phyloP scores from a whole-genome alignment of 164 flowering plant genomes.

The Kingdonia uniflora region DNA sequence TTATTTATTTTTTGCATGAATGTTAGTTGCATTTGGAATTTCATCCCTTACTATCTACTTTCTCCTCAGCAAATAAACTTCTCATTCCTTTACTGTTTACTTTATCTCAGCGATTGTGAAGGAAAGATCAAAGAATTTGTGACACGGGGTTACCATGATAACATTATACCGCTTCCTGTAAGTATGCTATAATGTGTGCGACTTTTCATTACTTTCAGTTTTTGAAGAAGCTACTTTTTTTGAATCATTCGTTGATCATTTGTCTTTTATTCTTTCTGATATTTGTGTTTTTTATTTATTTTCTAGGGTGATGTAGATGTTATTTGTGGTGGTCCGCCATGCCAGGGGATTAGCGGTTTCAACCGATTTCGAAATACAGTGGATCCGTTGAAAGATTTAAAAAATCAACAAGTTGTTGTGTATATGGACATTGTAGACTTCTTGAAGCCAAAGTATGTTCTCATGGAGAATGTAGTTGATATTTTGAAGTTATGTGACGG shows the following conservation, averaged over 20 bases:
- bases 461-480: conserved; percentile 92
- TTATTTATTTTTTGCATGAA: neutral
- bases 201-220: neutral
- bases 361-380: conserved; percentile 57
- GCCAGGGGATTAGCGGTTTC: conserved; percentile 89
- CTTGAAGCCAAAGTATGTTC: conserved; percentile 55
- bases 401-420: conserved; percentile 59
- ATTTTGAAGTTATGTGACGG: conserved; percentile 49
- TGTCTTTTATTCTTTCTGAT: conserved; percentile 21
- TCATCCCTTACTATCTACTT: neutral
- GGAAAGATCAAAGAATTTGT: conserved; percentile 47
- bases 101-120: conserved; percentile 34
- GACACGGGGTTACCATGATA: conserved; percentile 25
- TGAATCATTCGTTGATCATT: neutral
- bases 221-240: neutral
- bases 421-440: conserved; percentile 68
- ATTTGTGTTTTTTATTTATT: conserved; percentile 22
- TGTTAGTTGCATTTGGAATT: neutral
- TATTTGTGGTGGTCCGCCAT: conserved; percentile 95
- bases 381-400: conserved; percentile 48
- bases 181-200: conserved; percentile 12
- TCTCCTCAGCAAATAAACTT: neutral
- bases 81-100: neutral
- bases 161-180: conserved; percentile 66
- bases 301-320: conserved; percentile 73